A percentile compares a stretch with the other conserved stretches of the same genome.
phyloP scores from a whole-genome alignment of 805 yeast species.

The Wickerhamiella qilinensis region DNA sequence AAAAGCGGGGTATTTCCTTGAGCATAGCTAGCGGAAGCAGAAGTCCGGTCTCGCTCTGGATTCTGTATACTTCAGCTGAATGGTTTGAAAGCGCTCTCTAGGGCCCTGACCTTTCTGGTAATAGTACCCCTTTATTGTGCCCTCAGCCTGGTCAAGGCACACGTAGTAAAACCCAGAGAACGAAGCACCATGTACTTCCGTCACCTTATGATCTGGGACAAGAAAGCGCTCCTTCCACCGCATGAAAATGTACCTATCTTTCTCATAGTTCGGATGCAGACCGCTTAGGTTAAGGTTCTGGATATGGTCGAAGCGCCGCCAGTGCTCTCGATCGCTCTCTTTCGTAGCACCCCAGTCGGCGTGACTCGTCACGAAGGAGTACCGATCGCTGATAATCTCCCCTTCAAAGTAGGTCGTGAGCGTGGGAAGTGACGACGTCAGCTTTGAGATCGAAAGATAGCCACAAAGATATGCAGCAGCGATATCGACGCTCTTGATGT shows the following conservation, averaged over 20 bases:
- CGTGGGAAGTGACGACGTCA: conserved; percentile 44
- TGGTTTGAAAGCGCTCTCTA: conserved; percentile 5
- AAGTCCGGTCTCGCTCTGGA: too few species aligned
- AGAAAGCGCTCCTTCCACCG: conserved; percentile 88
- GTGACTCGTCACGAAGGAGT: conserved; percentile 43
- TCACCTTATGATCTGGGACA: conserved; percentile 60
- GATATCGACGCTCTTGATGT: conserved; percentile 53
- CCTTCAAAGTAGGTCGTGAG: conserved; percentile 60
- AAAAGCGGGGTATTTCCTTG: too few species aligned
- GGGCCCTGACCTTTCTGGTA: conserved; percentile 23
- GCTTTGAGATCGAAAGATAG: conserved; percentile 43
- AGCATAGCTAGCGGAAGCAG: too few species aligned
- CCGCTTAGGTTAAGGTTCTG: conserved; percentile 13
- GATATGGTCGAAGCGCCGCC: conserved; percentile 37
- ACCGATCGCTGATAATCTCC: conserved; percentile 45
- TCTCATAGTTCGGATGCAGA: conserved; percentile 18
- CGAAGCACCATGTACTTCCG: conserved; percentile 54
- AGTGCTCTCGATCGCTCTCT: conserved; percentile 47
- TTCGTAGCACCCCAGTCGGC: conserved; percentile 45
- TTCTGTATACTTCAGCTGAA: not conserved
- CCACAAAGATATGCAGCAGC: conserved; percentile 37
- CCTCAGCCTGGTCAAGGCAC: conserved; percentile 62
- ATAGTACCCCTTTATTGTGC: conserved; percentile 64
- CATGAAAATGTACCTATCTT: conserved; percentile 54
- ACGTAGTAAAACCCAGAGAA: conserved; percentile 88